Base-by-base conservation (phyloP, 2,329 filamentous ascomycete genomes). In the Polytolypa hystricis region DNA sequence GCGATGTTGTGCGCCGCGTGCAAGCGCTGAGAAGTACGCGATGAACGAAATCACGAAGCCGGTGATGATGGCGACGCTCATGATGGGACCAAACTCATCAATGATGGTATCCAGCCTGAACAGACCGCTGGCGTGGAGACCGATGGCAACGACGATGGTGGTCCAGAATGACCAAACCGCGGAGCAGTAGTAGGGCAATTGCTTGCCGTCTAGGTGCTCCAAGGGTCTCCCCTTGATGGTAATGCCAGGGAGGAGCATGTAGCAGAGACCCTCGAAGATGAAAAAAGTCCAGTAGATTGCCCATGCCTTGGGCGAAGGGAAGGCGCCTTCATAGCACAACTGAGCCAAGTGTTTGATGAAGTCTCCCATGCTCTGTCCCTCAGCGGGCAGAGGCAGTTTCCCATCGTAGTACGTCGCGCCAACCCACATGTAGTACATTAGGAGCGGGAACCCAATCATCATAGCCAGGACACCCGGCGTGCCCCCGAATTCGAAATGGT, bases 361-460 rank as follows among this genome's bases (percentile, higher is more conserved):
- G 12, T 89, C 78, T 9, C 54, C 47, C 56, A 75, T 74, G 48
- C 70, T 78, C 67, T 93, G 72, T 28, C 73, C 81, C 29, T 73
- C 57, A 2, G 65, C 64, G 1, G 77, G 82, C 29, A 66, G 64
- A 11, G 91, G 91, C 35, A 93, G 69, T 45, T 82, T 78, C 49
- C 89, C 89, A 55, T 85, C 69, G 64, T 95, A 98, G 65, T 89
- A 94, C 33, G 80, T 87, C 21, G 89, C 83, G 34, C 91, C 91
- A 60, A 93, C 79, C 87, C 87, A 96, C 87, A 98, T 94, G 66
- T 95, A 96, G 73, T 84, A 95, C 89, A 96, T 96, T 50, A 98
- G 73, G 25, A 79, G 44, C n/a, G 91, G 91, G 62, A 96, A 98
- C 30, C 81, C 77, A 44, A 86, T 71, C 85, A 96, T 96, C 75